A percentile compares a stretch with the other conserved stretches of the same genome.
These are phyloP conservation scores for Xylariaceae sp. DNA, from an alignment of 2,329 filamentous ascomycete genomes.

Conservation along the genomic window DNA sequence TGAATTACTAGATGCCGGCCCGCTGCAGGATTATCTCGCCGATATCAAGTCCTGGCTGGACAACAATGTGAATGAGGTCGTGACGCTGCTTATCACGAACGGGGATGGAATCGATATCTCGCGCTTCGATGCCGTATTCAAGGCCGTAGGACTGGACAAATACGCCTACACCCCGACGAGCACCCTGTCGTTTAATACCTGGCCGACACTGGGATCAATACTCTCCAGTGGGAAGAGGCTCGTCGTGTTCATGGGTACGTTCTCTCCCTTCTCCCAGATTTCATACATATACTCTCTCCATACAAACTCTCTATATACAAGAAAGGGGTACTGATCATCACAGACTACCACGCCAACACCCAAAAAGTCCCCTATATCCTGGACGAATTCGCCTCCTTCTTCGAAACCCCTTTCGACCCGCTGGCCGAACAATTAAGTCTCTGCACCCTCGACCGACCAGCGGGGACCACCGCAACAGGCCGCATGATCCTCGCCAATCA, in stretches of 20 bases:
- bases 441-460: constrained; percentile 61
- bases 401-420: constrained; percentile 68
- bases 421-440: constrained; percentile 54
- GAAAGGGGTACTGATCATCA: background rate
- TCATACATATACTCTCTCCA: no score
- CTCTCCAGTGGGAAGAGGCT: constrained; percentile 59
- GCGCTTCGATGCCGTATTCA: constrained; percentile 51
- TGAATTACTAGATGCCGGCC: constrained; percentile 52
- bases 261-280: background rate
- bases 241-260: constrained; percentile 63
- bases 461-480: constrained; percentile 33
- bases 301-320: no score
- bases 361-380: constrained; percentile 56
- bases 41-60: constrained; percentile 58
- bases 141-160: constrained; percentile 48
- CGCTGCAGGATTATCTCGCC: constrained; percentile 49
- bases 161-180: constrained; percentile 51
- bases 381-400: constrained; percentile 60
- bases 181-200: constrained; percentile 41
- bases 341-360: constrained; percentile 56
- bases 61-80: constrained; percentile 53
- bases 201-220: constrained; percentile 66
- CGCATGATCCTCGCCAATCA: constrained; percentile 45
- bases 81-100: constrained; percentile 60
- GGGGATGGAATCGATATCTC: constrained; percentile 51